A percentile compares a stretch with the other conserved stretches of the same genome.
These are phyloP conservation scores for Tetrapisispora iriomotensis DNA, from an alignment of 805 yeast species.

Conservation along the genomic window DNA sequence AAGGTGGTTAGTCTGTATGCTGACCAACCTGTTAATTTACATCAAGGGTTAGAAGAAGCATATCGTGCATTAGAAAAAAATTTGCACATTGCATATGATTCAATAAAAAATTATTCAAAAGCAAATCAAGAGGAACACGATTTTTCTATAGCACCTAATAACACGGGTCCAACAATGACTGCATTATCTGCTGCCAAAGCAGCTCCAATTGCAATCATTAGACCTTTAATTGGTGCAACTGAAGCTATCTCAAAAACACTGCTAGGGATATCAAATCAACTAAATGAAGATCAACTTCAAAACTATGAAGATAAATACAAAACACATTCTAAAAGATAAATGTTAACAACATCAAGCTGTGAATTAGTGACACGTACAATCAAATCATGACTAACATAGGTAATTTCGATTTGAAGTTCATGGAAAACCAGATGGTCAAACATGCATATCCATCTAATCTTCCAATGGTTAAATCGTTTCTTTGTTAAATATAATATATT, in stretches of 20 bases:
- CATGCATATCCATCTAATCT: too few species aligned
- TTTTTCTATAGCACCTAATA: slow-evolving; percentile 3
- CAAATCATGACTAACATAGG: too few species aligned
- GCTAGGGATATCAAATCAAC: slow-evolving; percentile 72
- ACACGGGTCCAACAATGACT: slow-evolving; percentile 54
- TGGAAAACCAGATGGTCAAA: too few species aligned
- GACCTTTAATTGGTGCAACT: slow-evolving; percentile 89
- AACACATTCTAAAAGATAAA: neutral
- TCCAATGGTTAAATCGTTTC: too few species aligned
- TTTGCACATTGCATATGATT: slow-evolving; percentile 52
- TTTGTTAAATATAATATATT: too few species aligned
- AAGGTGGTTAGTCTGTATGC: slow-evolving; percentile 64
- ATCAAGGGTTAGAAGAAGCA: slow-evolving; percentile 69
- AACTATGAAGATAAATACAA: slow-evolving; percentile 63
- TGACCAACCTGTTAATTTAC: slow-evolving; percentile 64
- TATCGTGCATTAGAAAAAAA: slow-evolving; percentile 63
- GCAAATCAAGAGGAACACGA: neutral
- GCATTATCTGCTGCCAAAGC: slow-evolving; percentile 59
- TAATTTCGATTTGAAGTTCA: too few species aligned
- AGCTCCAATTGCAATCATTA: slow-evolving; percentile 67
- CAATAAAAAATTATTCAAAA: slow-evolving; percentile 33
- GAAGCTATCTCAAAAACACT: slow-evolving; percentile 78
- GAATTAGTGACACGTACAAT: too few species aligned
- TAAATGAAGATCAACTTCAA: slow-evolving; percentile 54
- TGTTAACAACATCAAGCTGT: too few species aligned